A percentile compares a stretch with the other conserved stretches of the same genome.
phyloP scores from a whole-genome alignment of 2,329 filamentous ascomycete genomes.

The Fusarium anthophilum region DNA sequence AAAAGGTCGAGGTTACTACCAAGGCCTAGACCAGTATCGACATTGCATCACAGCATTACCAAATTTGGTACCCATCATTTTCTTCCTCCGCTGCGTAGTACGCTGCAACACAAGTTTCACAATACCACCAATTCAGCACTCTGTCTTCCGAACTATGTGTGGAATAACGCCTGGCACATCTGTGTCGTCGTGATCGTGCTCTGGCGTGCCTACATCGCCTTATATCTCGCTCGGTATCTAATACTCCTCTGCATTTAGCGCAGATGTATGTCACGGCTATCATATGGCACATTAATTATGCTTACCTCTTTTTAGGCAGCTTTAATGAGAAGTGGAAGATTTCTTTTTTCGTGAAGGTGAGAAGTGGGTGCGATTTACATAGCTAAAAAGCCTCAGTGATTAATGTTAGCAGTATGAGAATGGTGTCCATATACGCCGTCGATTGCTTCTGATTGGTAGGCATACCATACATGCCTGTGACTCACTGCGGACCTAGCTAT shows the following conservation, averaged over 20 bases:
- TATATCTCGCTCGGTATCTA: not conserved
- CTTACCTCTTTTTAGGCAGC: accelerated
- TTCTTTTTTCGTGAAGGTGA: no score
- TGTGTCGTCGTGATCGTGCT: not conserved
- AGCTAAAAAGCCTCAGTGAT: not conserved
- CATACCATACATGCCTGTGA: not conserved
- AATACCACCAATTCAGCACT: not conserved
- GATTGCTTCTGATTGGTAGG: no score
- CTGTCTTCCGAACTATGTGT: not conserved
- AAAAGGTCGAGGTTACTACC: accelerated
- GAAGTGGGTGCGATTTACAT: no score
- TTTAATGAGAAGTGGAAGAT: accelerated
- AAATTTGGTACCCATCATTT: not conserved
- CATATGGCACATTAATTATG: not conserved
- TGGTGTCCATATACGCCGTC: no score
- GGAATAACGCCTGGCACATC: not conserved
- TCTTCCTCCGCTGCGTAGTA: not conserved
- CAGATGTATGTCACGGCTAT: not conserved
- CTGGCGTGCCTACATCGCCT: not conserved
- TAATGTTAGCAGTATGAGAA: accelerated
- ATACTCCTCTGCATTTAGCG: not conserved
- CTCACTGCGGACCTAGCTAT: not conserved
- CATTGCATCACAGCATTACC: not conserved
- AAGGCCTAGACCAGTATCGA: no score
- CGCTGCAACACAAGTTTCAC: not conserved